Conservation (phyloP, 331 rosid genomes). For the Dryas integrifolia region DNA sequence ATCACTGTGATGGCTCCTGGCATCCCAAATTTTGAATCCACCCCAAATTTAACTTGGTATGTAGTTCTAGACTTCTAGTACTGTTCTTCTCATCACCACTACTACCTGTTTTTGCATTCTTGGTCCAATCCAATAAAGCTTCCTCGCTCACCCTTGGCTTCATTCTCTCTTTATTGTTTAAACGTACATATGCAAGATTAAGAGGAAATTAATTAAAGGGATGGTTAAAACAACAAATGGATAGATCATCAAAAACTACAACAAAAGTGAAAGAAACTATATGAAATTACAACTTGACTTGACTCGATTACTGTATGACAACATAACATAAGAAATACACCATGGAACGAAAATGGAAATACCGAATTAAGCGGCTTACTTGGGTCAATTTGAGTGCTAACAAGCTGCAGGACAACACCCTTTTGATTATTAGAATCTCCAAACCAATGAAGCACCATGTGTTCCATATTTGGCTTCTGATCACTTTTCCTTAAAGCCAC, state of each 20-base stretch:
- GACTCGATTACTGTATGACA: too few species aligned
- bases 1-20: conserved; percentile 8
- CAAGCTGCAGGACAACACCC: conserved; percentile 9
- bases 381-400: background rate
- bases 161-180: background rate
- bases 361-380: background rate
- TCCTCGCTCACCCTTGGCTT: background rate
- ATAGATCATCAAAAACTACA: too few species aligned
- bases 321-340: too few species aligned
- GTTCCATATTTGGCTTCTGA: background rate
- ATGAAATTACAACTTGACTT: too few species aligned
- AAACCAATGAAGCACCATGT: background rate
- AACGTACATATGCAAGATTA: too few species aligned
- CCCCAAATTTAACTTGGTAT: background rate
- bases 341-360: too few species aligned
- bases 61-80: background rate
- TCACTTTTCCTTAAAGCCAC: background rate
- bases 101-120: background rate
- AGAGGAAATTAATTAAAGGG: too few species aligned
- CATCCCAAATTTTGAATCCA: conserved; percentile 3
- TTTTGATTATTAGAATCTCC: background rate
- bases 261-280: too few species aligned
- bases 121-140: conserved; percentile 1
- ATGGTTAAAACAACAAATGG: background rate
- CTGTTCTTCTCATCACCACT: background rate